These are phyloP conservation scores for Daldinia sp. DNA, from an alignment of 2,329 filamentous ascomycete species.

Conservation along the genomic window DNA sequence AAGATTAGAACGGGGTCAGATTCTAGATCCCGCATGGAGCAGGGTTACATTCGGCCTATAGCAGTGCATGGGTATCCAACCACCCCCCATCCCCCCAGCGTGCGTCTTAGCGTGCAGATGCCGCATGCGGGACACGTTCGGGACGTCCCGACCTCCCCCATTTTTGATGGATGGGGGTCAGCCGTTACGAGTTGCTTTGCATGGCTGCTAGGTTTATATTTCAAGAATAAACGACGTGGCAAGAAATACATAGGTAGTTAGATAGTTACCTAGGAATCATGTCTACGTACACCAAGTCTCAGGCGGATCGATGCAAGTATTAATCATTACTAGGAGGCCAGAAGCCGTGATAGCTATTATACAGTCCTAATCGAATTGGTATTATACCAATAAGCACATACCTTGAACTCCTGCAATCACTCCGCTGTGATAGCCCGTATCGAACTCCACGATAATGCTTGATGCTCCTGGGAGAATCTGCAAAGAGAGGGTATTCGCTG, in stretches of 20 bases:
- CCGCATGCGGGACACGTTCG: conserved; percentile 1
- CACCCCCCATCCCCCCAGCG: background rate
- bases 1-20: conserved; percentile 11
- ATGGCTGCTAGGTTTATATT: background rate
- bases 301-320: background rate
- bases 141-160: conserved; percentile 15
- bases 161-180: background rate
- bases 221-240: background rate
- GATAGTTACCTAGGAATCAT: background rate
- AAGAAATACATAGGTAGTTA: background rate
- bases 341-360: background rate
- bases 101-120: conserved; percentile 6
- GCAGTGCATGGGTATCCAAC: background rate
- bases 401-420: background rate
- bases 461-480: background rate
- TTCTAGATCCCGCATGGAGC: conserved; percentile 12
- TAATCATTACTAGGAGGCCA: background rate
- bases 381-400: background rate
- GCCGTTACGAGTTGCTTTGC: background rate
- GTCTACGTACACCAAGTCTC: background rate
- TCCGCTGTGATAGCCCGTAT: background rate
- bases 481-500: background rate
- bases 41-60: conserved; percentile 13
- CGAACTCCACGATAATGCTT: background rate
- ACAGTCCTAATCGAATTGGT: background rate